Base-by-base conservation (phyloP, 2,329 filamentous ascomycete genomes). In the Aureobasidium sp. region DNA sequence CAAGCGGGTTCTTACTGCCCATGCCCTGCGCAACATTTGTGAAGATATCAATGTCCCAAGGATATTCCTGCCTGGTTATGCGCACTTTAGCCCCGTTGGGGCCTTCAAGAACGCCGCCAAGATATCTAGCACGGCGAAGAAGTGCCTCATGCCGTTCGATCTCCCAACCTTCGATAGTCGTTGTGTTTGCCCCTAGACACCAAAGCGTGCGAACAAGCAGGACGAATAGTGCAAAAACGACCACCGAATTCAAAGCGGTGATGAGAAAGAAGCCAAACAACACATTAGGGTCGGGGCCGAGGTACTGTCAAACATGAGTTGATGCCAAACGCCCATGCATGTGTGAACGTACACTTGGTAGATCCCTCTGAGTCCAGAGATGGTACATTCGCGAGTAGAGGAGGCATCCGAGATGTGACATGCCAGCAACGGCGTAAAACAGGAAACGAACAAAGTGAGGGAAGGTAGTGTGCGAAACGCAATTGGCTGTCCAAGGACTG, bases 361-460 rank as follows among this genome's bases (percentile, higher is more conserved):
- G 72, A 61, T 80, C 66, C n/a, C 86, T 77, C 42, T 79, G 73
- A 6, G 74, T 66, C 81, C 84, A 91, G 53, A 93, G 70, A 12
- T 76, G 67, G 19, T 71, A 66, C 57, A 80, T 73, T 53, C 86
- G 81, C 12, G 71, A 69, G 66, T 71, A 80, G n/a, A 90, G 70
- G 39, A 86, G 76, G 60, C 73, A 74, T 50, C 75, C 72, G 5
- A 91, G 76, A 52, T 83, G 83, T 2, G 64, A 55, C 60, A 88
- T 81, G 2, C 84, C 74, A 12, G 78, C 56, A 62, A 85, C 85
- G 22, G 85, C 76, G 65, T 82, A 90, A 58, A 81, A 65, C 38
- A 93, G 74, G 71, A 93, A 91, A 61, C 88, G 86, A 41, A 90
- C 59, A 68, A 93, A 93, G 70, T 91, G 84, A 6, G 88, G 88